phyloP scores from a whole-genome alignment of 2,329 filamentous ascomycete genomes.

The Aureobasidium musti region DNA sequence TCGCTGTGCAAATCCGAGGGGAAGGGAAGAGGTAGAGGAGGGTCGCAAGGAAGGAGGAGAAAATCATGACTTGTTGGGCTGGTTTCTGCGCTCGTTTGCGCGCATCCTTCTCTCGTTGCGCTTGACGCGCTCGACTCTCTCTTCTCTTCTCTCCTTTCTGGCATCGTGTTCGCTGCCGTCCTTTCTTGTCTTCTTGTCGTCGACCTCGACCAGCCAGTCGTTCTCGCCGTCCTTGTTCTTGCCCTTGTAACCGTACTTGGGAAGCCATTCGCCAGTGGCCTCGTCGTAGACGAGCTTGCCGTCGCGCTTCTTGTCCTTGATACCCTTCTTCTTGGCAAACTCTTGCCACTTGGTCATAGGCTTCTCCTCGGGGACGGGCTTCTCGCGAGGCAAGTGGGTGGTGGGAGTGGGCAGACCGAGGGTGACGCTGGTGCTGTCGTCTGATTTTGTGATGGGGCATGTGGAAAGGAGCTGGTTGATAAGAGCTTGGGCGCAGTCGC shows the following conservation, averaged over 20 bases:
- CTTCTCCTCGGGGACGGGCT: conserved; percentile 80
- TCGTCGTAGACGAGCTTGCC: conserved; percentile 84
- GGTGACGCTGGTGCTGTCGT: conserved; percentile 64
- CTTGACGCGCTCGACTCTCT: conserved; percentile 53
- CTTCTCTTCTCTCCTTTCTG: conserved; percentile 62
- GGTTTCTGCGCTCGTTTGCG: conserved; percentile 60
- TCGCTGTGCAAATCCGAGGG: conserved; percentile 24
- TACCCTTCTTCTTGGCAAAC: conserved; percentile 96
- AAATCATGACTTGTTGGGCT: conserved; percentile 14
- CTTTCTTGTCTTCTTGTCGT: conserved; percentile 62
- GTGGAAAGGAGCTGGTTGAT: conserved; percentile 93
- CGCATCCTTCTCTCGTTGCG: conserved; percentile 49
- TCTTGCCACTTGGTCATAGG: conserved; percentile 90
- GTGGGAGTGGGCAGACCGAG: conserved; percentile 71
- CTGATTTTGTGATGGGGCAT: conserved; percentile 72
- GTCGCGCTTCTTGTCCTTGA: conserved; percentile 83
- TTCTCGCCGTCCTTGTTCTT: conserved; percentile 81
- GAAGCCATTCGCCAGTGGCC: conserved; percentile 80
- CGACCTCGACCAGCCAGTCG: conserved; percentile 91
- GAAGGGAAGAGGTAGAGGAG: background rate
- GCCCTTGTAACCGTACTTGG: conserved; percentile 93
- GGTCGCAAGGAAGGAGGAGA: background rate
- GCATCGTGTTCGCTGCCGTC: conserved; percentile 58
- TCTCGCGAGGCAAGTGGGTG: conserved; percentile 82
- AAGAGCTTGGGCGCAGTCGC: conserved; percentile 86